These are phyloP conservation scores for Venturia aucupariae DNA, from an alignment of 2,329 filamentous ascomycete species.

Conservation along the genomic window DNA sequence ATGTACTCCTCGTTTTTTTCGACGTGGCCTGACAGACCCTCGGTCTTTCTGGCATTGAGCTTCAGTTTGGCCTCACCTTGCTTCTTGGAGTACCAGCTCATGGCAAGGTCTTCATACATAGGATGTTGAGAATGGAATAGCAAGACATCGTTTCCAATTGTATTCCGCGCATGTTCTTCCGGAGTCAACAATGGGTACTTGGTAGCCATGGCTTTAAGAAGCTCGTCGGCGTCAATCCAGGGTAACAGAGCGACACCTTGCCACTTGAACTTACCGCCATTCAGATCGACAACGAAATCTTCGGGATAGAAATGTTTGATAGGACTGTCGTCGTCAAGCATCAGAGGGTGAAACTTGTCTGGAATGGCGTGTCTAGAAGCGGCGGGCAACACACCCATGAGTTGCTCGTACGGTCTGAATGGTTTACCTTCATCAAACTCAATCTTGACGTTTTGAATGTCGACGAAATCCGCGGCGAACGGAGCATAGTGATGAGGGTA, in stretches of 20 bases:
- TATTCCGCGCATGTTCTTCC: constrained; percentile 71
- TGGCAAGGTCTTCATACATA: constrained; percentile 75
- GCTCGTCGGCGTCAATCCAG: constrained; percentile 86
- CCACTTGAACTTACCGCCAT: constrained; percentile 98
- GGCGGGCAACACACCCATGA: constrained; percentile 95
- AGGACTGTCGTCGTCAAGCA: constrained; percentile 78
- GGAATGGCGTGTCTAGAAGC: constrained; percentile 89
- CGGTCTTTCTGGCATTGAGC: constrained; percentile 65
- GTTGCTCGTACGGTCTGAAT: constrained; percentile 88
- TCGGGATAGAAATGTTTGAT: constrained; percentile 98
- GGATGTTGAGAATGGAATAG: constrained; percentile 76
- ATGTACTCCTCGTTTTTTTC: constrained; percentile 77
- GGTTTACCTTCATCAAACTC: constrained; percentile 75
- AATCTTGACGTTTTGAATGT: constrained; percentile 69
- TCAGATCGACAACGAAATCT: constrained; percentile 86
- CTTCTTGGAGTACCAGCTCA: constrained; percentile 87
- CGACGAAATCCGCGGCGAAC: constrained; percentile 89
- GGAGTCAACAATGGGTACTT: constrained; percentile 71
- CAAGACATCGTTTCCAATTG: constrained; percentile 68
- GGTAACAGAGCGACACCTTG: constrained; percentile 88
- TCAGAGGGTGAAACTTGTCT: constrained; percentile 77
- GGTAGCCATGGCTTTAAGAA: constrained; percentile 71
- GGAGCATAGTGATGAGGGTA: constrained; percentile 98
- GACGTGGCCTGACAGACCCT: constrained; percentile 70
- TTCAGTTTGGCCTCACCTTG: constrained; percentile 55